phyloP scores from a whole-genome alignment of 371 early-diverging fungal genomes.

The Fennellomyces sp. region DNA sequence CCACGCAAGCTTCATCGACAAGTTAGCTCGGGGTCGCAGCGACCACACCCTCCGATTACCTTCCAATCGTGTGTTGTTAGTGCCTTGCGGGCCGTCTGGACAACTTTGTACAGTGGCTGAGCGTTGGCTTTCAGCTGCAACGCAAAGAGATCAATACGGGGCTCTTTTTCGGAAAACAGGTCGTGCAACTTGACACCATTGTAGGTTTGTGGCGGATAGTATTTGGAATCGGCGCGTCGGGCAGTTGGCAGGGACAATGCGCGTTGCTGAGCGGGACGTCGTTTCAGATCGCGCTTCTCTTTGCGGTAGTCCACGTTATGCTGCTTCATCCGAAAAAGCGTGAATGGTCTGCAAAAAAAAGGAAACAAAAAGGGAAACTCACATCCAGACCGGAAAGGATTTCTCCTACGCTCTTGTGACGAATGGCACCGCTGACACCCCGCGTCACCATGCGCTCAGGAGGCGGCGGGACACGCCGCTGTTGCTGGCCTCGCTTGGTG shows the following conservation, averaged over 20 bases:
- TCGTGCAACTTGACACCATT: conserved; percentile 46
- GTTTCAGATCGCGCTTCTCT: conserved; percentile 1
- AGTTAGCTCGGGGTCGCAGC: too few relatives aligned
- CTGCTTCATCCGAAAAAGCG: neutral
- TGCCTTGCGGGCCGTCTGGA: conserved; percentile 71
- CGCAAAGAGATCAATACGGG: conserved; percentile 60
- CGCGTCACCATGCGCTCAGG: conserved; percentile 75
- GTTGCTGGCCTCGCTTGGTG: conserved; percentile 10
- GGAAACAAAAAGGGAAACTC: conserved; percentile 15
- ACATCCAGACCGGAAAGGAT: conserved; percentile 55
- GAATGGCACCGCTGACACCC: conserved; percentile 68
- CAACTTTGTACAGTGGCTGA: conserved; percentile 68
- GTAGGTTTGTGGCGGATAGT: conserved; percentile 41
- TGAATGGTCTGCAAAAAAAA: conserved; percentile 13
- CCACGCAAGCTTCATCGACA: conserved; percentile 64
- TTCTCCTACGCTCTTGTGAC: conserved; percentile 64
- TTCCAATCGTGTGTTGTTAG: conserved; percentile 84
- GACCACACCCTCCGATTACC: too few relatives aligned
- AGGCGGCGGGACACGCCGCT: conserved; percentile 55
- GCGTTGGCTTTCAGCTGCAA: conserved; percentile 75
- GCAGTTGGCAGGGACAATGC: conserved; percentile 22
- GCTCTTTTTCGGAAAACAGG: conserved; percentile 31
- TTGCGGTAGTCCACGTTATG: conserved; percentile 2
- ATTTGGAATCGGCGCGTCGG: conserved; percentile 24
- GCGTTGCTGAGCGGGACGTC: conserved; percentile 12